Percentiles rank a stretch among this genome's conserved stretches.
These are phyloP conservation scores for Mucuna pruriens DNA, from an alignment of 306 rosid species.

Conservation along the genomic window DNA sequence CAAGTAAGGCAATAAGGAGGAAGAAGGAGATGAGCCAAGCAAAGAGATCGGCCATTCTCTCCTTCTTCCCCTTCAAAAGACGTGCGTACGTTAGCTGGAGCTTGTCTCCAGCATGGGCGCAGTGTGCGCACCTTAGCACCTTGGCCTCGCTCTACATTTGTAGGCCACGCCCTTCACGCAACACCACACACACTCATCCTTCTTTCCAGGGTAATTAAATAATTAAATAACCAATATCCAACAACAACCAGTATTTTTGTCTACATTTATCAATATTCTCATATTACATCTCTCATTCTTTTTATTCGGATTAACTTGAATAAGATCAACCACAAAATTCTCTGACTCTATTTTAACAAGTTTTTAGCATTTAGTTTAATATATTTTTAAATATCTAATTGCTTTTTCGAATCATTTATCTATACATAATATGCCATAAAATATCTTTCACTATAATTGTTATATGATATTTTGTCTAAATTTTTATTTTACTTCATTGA, in stretches of 20 bases:
- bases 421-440: too few relatives aligned
- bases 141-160: neutral
- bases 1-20: conserved; percentile 73
- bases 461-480: too few relatives aligned
- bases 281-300: too few relatives aligned
- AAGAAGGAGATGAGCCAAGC: conserved; percentile 93
- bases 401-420: neutral
- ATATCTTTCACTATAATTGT: too few relatives aligned
- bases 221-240: neutral
- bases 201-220: neutral
- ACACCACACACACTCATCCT: neutral
- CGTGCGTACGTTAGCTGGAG: conserved; percentile 17
- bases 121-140: neutral
- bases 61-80: neutral
- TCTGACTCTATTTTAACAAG: neutral
- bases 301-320: too few relatives aligned
- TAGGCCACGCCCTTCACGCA: neutral
- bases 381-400: neutral
- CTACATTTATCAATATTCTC: too few relatives aligned
- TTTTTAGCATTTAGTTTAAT: neutral
- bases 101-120: conserved; percentile 5
- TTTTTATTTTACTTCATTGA: too few relatives aligned
- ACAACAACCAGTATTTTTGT: neutral
- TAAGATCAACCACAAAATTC: too few relatives aligned
- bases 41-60: conserved; percentile 72